A percentile compares a stretch with the other conserved stretches of the same genome.
Evolutionary conservation across 345 rosid species (phyloP).

Genomic region (Punica granatum): DNA sequence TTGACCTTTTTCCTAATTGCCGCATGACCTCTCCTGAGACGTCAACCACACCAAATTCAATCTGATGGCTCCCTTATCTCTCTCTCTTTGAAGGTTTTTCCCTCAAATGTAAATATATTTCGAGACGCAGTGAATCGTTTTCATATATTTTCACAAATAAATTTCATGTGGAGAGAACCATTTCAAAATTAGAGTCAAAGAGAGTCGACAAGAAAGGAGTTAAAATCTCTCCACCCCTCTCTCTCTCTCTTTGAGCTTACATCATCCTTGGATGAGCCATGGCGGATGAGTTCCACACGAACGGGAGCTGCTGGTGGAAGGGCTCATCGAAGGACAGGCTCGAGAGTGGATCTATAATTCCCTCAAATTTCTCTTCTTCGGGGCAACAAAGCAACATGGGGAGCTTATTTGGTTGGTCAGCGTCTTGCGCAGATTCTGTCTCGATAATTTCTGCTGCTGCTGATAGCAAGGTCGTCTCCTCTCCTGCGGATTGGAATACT

Average conservation of each 20-base stretch:
- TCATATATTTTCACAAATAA: not conserved
- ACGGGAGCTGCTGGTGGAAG: slow-evolving; percentile 8
- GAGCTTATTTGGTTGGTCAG: slow-evolving; percentile 6
- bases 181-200: not conserved
- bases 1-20: not conserved
- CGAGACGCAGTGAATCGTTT: slow-evolving; percentile 1
- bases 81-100: too few relatives aligned
- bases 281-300: slow-evolving; percentile 7
- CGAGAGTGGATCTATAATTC: not conserved
- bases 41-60: slow-evolving; percentile 4
- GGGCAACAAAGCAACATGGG: slow-evolving; percentile 1
- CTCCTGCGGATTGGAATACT: not conserved
- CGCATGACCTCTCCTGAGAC: not conserved
- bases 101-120: not conserved
- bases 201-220: slow-evolving; percentile 1
- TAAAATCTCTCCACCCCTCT: not conserved
- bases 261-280: slow-evolving; percentile 4
- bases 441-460: not conserved
- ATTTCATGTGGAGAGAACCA: not conserved
- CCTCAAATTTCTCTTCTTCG: not conserved
- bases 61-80: not conserved
- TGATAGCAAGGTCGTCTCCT: not conserved
- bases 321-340: not conserved
- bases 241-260: not conserved
- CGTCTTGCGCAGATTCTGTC: slow-evolving; percentile 3